phyloP scores from a whole-genome alignment of 805 yeast species.

The Barnettozyma sucrosica region DNA sequence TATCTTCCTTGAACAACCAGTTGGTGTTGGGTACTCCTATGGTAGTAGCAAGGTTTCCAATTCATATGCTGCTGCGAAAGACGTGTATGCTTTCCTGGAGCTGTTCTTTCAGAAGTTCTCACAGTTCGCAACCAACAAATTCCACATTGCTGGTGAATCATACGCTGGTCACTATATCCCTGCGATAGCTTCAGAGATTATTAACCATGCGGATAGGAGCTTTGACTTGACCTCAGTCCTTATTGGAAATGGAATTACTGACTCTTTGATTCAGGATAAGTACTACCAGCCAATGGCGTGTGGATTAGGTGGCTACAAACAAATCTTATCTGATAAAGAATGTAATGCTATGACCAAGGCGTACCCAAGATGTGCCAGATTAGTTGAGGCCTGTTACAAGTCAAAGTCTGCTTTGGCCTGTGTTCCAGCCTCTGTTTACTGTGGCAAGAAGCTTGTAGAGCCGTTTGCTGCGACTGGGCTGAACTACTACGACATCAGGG shows the following conservation, averaged over 20 bases:
- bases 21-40: conserved; percentile 86
- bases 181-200: conserved; percentile 52
- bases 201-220: conserved; percentile 39
- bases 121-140: conserved; percentile 47
- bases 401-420: conserved; percentile 64
- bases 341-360: conserved; percentile 59
- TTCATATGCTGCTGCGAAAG: conserved; percentile 81
- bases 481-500: conserved; percentile 83
- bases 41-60: conserved; percentile 57
- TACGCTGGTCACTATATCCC: conserved; percentile 85
- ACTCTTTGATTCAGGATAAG: conserved; percentile 70
- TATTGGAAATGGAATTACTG: conserved; percentile 92
- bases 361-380: conserved; percentile 58
- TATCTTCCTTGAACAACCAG: conserved; percentile 90
- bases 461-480: conserved; percentile 74
- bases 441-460: conserved; percentile 61
- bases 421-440: conserved; percentile 78
- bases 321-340: conserved; percentile 63
- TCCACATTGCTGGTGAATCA: conserved; percentile 82
- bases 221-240: conserved; percentile 71
- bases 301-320: conserved; percentile 77
- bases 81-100: conserved; percentile 78
- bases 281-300: conserved; percentile 93
- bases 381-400: conserved; percentile 62
- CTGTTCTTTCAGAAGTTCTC: conserved; percentile 84